A percentile compares a stretch with the other conserved stretches of the same genome.
Conservation (phyloP, 331 rosid species). For the Rosa hybrid region DNA sequence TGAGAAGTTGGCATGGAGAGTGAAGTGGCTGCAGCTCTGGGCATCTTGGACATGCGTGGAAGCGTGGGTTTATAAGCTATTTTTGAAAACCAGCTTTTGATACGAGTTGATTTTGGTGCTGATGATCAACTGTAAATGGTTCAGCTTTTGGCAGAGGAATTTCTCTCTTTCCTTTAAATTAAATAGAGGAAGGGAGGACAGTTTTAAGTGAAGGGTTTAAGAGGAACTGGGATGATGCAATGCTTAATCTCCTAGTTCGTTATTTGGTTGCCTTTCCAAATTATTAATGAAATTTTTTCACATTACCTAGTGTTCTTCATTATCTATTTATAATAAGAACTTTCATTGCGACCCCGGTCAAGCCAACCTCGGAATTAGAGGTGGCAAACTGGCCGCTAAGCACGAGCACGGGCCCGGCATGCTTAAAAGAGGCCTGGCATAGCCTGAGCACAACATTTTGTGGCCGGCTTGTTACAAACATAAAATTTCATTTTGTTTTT, state of each 20-base stretch:
- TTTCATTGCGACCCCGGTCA: too few relatives aligned
- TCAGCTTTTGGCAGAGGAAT: slow-evolving; percentile 24
- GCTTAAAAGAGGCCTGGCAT: too few relatives aligned
- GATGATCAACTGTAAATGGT: slow-evolving; percentile 1
- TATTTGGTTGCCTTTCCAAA: neutral
- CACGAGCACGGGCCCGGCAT: too few relatives aligned
- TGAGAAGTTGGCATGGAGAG: neutral
- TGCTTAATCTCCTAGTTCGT: neutral
- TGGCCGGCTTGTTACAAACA: too few relatives aligned
- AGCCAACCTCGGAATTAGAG: too few relatives aligned
- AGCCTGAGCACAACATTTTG: too few relatives aligned
- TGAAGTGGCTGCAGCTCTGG: slow-evolving; percentile 19
- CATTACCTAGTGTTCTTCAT: neutral
- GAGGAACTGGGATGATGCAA: slow-evolving; percentile 6
- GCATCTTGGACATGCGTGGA: slow-evolving; percentile 18
- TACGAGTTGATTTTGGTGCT: neutral
- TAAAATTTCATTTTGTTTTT: too few relatives aligned
- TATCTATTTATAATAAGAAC: neutral
- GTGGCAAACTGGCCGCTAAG: too few relatives aligned
- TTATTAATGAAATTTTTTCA: slow-evolving; percentile 1
- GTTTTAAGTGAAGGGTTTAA: neutral
- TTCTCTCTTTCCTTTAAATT: neutral
- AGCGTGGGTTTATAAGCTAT: neutral
- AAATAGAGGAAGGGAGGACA: neutral
- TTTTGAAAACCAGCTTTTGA: neutral